Conservation (phyloP, 208 protist genomes). For the Leishmania martiniquensis region DNA sequence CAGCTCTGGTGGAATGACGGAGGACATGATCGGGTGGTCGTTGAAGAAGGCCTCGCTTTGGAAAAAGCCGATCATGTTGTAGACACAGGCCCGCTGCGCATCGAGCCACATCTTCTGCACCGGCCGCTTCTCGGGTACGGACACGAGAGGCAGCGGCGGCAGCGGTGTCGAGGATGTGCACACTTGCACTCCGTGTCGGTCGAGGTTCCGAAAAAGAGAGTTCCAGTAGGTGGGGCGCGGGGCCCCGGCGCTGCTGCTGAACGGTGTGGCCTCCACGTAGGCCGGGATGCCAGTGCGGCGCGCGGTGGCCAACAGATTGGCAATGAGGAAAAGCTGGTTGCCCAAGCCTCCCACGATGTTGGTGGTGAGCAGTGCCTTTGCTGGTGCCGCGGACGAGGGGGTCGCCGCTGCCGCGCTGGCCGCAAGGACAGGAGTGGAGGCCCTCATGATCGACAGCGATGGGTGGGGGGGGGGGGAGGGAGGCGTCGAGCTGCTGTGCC, state of each 20-base stretch:
- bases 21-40: conserved; percentile 44
- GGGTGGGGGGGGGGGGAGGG: background rate
- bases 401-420: background rate
- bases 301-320: conserved; percentile 77
- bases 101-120: conserved; percentile 28
- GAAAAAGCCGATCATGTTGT: conserved; percentile 85
- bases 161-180: background rate
- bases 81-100: conserved; percentile 35
- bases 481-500: background rate
- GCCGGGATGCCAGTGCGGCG: conserved; percentile 48
- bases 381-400: background rate
- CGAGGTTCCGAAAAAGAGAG: conserved; percentile 62
- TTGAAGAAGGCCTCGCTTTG: conserved; percentile 77
- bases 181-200: conserved; percentile 35
- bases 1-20: conserved; percentile 41
- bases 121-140: conserved; percentile 67
- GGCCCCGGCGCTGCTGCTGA: conserved; percentile 71
- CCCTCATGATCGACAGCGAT: background rate
- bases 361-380: conserved; percentile 49
- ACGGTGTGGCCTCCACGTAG: conserved; percentile 37
- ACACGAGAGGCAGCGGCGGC: conserved; percentile 28
- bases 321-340: conserved; percentile 88
- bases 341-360: conserved; percentile 87
- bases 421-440: background rate
- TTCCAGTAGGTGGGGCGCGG: conserved; percentile 83